Evolutionary conservation across 768 basidiomycete species (phyloP).

Genomic region (Termitomyces bulborhizus): DNA sequence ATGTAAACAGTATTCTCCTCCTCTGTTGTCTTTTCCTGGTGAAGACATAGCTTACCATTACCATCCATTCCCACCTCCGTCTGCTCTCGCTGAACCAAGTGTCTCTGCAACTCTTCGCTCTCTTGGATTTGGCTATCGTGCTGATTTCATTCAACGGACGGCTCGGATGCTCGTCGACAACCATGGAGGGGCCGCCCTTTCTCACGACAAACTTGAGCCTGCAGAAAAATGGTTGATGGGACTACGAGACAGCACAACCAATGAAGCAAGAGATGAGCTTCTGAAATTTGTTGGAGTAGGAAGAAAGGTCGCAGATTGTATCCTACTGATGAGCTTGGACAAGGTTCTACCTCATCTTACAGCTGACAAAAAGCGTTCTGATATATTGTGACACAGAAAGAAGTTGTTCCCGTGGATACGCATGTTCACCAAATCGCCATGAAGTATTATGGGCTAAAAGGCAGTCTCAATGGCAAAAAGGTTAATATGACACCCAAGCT

Average conservation of each 20-base stretch:
- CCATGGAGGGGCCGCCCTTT: conserved; percentile 26
- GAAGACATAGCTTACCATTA: conserved; percentile 56
- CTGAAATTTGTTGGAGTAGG: conserved; percentile 88
- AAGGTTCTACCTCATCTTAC: conserved; percentile 43
- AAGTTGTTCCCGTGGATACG: conserved; percentile 92
- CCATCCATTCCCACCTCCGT: conserved; percentile 83
- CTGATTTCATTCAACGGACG: conserved; percentile 81
- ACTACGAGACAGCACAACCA: conserved; percentile 43
- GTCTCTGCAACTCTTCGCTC: conserved; percentile 63
- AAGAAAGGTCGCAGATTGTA: conserved; percentile 93
- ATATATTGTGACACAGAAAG: conserved; percentile 40
- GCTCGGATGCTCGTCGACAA: conserved; percentile 68
- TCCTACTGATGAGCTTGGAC: conserved; percentile 88
- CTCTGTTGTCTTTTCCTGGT: conserved; percentile 47
- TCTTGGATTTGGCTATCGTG: conserved; percentile 95
- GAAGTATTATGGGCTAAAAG: conserved; percentile 68
- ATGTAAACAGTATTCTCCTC: conserved; percentile 68
- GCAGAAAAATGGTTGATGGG: conserved; percentile 56
- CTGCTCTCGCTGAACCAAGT: conserved; percentile 48
- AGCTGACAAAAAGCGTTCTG: background rate
- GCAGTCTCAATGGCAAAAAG: conserved; percentile 31
- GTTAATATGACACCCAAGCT: conserved; percentile 66
- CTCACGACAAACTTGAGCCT: conserved; percentile 29
- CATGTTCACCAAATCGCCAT: conserved; percentile 88
- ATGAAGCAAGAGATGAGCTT: conserved; percentile 66